These are phyloP conservation scores for Cryptosporidium parvum DNA, from an alignment of 169 alveolate species.

Conservation along the genomic window DNA sequence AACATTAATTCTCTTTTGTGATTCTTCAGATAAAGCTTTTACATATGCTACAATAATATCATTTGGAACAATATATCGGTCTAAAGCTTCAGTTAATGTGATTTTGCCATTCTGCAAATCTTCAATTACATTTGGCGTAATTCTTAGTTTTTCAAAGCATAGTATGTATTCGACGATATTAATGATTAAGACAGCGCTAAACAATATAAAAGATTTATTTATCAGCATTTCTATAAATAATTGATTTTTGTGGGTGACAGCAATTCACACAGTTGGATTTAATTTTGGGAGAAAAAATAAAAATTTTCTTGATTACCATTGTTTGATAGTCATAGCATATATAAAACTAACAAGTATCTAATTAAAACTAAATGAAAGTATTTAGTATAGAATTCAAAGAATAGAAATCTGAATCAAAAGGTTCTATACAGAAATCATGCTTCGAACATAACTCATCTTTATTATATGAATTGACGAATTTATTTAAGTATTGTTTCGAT, in stretches of 20 bases:
- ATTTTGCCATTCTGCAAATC: conserved; percentile 54
- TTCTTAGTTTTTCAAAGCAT: conserved; percentile 44
- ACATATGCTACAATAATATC: conserved; percentile 67
- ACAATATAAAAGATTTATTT: background rate
- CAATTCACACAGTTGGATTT: conserved; percentile 2
- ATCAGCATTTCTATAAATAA: background rate
- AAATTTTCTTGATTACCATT: background rate
- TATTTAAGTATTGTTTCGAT: conserved; percentile 3
- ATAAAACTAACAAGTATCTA: background rate
- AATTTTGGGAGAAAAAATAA: background rate
- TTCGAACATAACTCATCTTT: background rate
- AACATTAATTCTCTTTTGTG: conserved; percentile 46
- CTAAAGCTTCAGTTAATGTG: conserved; percentile 66
- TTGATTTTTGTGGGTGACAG: conserved; percentile 4
- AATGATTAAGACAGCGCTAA: background rate
- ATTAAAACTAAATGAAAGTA: conserved; percentile 7
- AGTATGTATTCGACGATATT: background rate
- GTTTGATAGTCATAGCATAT: background rate
- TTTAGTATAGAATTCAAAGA: conserved; percentile 10
- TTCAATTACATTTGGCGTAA: conserved; percentile 50
- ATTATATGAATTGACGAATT: conserved; percentile 11
- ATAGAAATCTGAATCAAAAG: background rate
- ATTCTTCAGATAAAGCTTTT: conserved; percentile 35
- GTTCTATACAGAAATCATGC: background rate
- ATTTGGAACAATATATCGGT: conserved; percentile 48